phyloP scores from a whole-genome alignment of 768 basidiomycete genomes.

The Auricularia cornea region DNA sequence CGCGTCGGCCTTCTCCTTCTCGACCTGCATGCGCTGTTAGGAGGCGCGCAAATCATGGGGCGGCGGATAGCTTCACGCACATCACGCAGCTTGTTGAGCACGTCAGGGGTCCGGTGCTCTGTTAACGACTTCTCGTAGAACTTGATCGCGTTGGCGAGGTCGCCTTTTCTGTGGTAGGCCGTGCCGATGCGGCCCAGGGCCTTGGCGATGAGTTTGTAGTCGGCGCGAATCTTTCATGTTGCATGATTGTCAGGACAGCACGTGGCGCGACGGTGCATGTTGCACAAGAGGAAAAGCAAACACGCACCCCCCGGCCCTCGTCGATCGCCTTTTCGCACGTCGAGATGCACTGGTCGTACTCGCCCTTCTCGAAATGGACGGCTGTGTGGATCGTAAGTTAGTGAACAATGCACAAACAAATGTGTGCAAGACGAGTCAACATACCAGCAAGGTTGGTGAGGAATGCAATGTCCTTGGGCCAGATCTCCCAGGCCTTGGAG shows the following conservation, averaged over 20 bases:
- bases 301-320: conserved; percentile 69
- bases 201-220: conserved; percentile 94
- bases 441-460: conserved; percentile 82
- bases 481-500: conserved; percentile 83
- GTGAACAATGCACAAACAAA: no score
- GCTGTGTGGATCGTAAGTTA: conserved; percentile 37
- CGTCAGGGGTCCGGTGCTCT: conserved; percentile 92
- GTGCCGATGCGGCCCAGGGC: conserved; percentile 85
- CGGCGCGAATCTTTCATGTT: conserved; percentile 80
- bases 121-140: conserved; percentile 90
- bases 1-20: conserved; percentile 67
- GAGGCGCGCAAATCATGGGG: neutral
- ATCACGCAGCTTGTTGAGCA: conserved; percentile 82
- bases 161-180: conserved; percentile 73
- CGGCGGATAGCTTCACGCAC: conserved; percentile 6
- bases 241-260: no score
- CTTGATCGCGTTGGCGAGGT: conserved; percentile 72
- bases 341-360: conserved; percentile 86
- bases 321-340: conserved; percentile 95
- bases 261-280: no score
- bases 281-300: no score
- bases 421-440: conserved; percentile 11
- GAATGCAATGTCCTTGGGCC: conserved; percentile 90
- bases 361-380: conserved; percentile 87
- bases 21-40: conserved; percentile 31